Evolutionary conservation across 495 filamentous ascomycete species (phyloP).

Genomic region (Amniculicola lignicola): DNA sequence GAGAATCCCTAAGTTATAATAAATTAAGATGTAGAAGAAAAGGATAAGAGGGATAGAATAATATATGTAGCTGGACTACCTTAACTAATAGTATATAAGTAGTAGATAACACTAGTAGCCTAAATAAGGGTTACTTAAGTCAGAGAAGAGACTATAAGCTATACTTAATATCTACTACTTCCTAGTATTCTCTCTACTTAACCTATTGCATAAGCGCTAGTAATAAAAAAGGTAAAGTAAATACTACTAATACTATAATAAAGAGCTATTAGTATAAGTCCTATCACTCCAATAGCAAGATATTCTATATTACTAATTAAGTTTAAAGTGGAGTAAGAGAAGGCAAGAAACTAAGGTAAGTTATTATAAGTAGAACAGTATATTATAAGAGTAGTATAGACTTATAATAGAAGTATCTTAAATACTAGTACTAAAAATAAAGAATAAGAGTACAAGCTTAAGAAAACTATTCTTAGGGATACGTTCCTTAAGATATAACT

Average conservation of each 20-base stretch:
- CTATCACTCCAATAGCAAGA: constrained; percentile 1
- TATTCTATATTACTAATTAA: constrained; percentile 2
- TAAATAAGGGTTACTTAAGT: constrained; percentile 5
- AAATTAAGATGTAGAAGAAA: constrained; percentile 3
- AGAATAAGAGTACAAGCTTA: constrained; percentile 1
- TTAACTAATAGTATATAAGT: neutral
- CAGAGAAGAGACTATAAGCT: constrained; percentile 1
- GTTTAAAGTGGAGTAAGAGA: constrained; percentile 6
- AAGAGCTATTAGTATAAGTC: no score
- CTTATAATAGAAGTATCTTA: constrained; percentile 1
- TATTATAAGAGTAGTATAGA: neutral
- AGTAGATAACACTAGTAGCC: neutral
- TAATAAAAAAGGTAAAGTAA: constrained; percentile 1
- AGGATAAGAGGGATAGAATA: constrained; percentile 2
- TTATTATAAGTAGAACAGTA: neutral
- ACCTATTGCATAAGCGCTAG: constrained; percentile 1
- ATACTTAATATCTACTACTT: constrained; percentile 2
- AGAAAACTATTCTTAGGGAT: neutral
- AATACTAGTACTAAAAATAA: constrained; percentile 1
- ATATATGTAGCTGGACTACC: constrained; percentile 2
- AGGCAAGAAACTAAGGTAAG: constrained; percentile 1
- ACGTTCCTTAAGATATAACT: neutral
- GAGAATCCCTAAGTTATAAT: neutral
- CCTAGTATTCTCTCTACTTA: constrained; percentile 1
- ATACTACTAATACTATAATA: neutral